These are phyloP conservation scores for Aspergillus sp. DNA, from an alignment of 2,329 filamentous ascomycete species.

Conservation along the genomic window DNA sequence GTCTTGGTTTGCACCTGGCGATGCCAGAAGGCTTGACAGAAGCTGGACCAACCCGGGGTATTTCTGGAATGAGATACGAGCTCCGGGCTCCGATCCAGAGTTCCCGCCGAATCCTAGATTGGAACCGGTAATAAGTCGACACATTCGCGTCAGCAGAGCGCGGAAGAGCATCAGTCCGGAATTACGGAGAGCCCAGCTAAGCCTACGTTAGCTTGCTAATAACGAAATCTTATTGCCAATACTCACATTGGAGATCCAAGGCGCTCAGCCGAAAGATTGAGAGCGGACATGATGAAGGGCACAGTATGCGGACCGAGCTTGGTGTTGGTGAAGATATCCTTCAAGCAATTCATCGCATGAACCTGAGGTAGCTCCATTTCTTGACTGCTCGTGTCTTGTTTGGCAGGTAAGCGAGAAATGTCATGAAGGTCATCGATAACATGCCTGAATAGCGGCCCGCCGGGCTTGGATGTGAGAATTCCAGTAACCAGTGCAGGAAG, in stretches of 20 bases:
- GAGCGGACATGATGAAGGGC: conserved; percentile 61
- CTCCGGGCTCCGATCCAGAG: conserved; percentile 39
- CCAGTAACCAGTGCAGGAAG: conserved; percentile 81
- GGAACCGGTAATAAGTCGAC: conserved; percentile 28
- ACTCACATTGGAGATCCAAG: conserved; percentile 69
- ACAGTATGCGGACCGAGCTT: conserved; percentile 67
- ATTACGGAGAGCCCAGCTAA: conserved; percentile 86
- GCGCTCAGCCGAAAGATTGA: conserved; percentile 73
- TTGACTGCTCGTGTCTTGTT: conserved; percentile 22
- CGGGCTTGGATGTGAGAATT: conserved; percentile 58
- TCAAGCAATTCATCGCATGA: conserved; percentile 88
- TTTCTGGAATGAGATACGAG: conserved; percentile 35
- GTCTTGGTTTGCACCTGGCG: conserved; percentile 13
- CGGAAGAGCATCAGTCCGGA: conserved; percentile 85
- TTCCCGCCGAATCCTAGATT: conserved; percentile 43
- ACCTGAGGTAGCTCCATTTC: conserved; percentile 72
- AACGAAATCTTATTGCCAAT: background rate
- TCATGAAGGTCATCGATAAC: conserved; percentile 38
- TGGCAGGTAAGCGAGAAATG: conserved; percentile 27
- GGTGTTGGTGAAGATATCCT: conserved; percentile 83
- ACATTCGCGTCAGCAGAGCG: conserved; percentile 67
- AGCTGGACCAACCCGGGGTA: conserved; percentile 34
- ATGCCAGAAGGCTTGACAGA: conserved; percentile 29
- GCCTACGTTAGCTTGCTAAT: conserved; percentile 7
- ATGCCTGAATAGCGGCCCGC: conserved; percentile 39